Base-by-base conservation (phyloP, 1,139 yeast genomes). In the Fermentozyma sake region DNA sequence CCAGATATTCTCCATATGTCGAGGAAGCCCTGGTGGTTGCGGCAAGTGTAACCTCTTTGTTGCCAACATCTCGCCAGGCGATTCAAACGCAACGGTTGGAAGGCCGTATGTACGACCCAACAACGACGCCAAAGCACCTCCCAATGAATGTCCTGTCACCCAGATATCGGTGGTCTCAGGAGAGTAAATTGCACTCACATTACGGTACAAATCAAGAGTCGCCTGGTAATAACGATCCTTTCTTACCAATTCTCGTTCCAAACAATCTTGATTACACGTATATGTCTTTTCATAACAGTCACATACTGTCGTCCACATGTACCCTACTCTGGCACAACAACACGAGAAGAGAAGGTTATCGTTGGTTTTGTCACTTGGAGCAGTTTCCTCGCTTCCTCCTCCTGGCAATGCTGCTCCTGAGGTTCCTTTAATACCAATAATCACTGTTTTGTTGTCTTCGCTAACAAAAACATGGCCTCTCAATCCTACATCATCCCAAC, bases 61-160 rank as follows among this genome's bases (percentile, higher is more conserved):
- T 1, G 99, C 93, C 32, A 93, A 60, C 53, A 76, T 61, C 44
- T 93, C 98, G 2, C 96, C 96, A 0, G 97, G 97, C 0, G 97
- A 86, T 55, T 91, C 95, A 50, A 80, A 86, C 0, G 95, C 76
- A 0, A 93, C 95, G 0, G 74, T 86, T 0, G 98, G 97, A 10
- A 84, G 50, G 1, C 97, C 97, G 57, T 69, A 87, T 0, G 98
- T 89, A 30, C 96, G 67, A 0, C 95, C 97, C 24, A 91, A 54
- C 27, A 93, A 60, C 16, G 86, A 69, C 2, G 94, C 79, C 25
- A 93, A 59, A 0, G 96, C 76, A 0, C 97, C 99, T 1, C 98
- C 99, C 22, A 91, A 62, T 0, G 97, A 89, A 52, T 91, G 99
- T 3, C 99, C 99, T 0, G 95, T 83, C 4, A 84, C 67, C 97